Base-by-base conservation (phyloP, 2,329 filamentous ascomycete species). In the Rosellinia necatrix region DNA sequence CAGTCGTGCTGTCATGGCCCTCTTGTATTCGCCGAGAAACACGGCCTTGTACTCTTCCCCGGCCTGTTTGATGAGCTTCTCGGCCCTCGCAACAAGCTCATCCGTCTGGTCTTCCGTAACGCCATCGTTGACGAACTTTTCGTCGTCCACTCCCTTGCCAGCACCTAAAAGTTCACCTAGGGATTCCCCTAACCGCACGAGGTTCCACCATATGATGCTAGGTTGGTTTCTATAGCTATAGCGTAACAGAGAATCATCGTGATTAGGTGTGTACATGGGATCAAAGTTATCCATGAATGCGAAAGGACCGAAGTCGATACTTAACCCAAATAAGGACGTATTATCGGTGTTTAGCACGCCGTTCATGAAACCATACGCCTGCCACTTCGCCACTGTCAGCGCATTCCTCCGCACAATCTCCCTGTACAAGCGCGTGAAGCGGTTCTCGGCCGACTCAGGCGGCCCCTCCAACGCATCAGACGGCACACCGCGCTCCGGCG, bases 361-460 rank as follows among this genome's bases (percentile, higher is more conserved):
- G 68, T 99, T 99, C 82, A 96, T 97, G 76, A 99, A 99, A n/a
- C 91, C 94, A 68, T 97, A 97, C 0, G 91, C 92, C 76, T 99
- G 96, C 93, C 94, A 97, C 64, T 88, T 84, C 9, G 94, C 94
- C 2, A 97, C 92, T 0, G 90, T 96, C 56, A 82, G 80, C 1
- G 94, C 94, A 69, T 97, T 99, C 27, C 90, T 84, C 37, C 91
- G 85, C 3, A 87, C 86, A 53, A 99, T 87, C 68, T 96, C 92
- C 30, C 94, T 87, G 72, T 96, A 99, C 1, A 99, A 77, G 13
- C 92, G 83, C 0, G 89, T 81, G 71, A 94, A 99, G 27, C 93
- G 84, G 70, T 99, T 99, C 70, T 97, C 89, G 56, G 88, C 84
- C 3, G 82, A 75, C 2, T 86, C 85, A 2, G 81, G 73, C 4